Base-by-base conservation (phyloP, 805 yeast species). In the Cyberlindnera misumaiensis region DNA sequence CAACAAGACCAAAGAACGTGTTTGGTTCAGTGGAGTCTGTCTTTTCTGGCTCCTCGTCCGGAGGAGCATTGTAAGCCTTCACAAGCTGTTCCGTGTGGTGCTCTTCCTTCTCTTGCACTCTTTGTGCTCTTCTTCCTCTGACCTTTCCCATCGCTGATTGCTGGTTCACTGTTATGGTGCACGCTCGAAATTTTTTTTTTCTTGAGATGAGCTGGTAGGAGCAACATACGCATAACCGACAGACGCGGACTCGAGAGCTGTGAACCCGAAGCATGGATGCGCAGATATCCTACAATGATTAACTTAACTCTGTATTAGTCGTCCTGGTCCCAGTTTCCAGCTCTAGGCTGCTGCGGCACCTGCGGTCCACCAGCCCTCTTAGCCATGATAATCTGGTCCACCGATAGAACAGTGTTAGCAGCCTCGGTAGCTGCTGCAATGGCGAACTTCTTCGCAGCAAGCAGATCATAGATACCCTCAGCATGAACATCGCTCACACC, bases 321-420 rank as follows among this genome's bases (percentile, higher is more conserved):
- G 44, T 74, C 96, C 63, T 82, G 93, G 58, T 88, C 97, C 97
- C 97, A 88, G 67, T 87, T 88, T 44, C 96, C 96, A 33, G 93
- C 90, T 62, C 78, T 79, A 50, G 81, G 82, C 57, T 84, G 94
- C 52, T 72, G 67, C 48, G 74, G 70, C 26, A 96, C 96, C 74
- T 88, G 80, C 35, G 98, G 98, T 16, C 98, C 98, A 48, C 98
- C 98, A 2, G 97, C 97, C 60, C 96, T 79, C 75, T 90, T 90
- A 32, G 98, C 97, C 93, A 90, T 93, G 59, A 90, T 93, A 55
- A 90, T 90, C 72, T 90, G 97, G 62, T 93, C 97, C 36, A 93
- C 93, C 18, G 95, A 80, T 46, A 89, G 71, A 38, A 89, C 82
- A 5, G 97, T 93, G 46, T 73, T 76, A 11, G 96, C 94, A 35